Evolutionary conservation across 1,284 basidiomycete species (phyloP), one percentile per base, ranked within the genome.

Genomic region (Laetiporus sulphureus): DNA sequence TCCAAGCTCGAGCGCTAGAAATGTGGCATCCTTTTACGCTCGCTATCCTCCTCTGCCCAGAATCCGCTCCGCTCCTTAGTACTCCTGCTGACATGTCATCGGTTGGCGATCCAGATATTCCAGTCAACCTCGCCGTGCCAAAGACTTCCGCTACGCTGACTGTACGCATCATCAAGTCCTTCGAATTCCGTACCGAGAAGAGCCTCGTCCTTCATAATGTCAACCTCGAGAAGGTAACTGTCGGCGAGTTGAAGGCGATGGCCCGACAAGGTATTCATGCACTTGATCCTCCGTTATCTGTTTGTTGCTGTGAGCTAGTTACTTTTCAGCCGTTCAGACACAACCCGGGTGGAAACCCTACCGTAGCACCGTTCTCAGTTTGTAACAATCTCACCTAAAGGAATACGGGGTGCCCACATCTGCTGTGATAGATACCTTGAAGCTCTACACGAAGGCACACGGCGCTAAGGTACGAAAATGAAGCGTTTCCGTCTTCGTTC

Each of bases 151-250:
- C 88, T 15, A 88, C 87, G 6, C 69, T 95, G 46, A 95, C 92
- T n/a, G 62, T 98, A 32, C 82, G 95, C 24, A 76, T 98, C 50
- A 91, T 99, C 70, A 99, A 99, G 62, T 92, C 86, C 31, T 96
- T 99, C 61, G 83, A 85, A 57, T 98, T 80, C 61, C 79, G 95
- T 40, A 94, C 92, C 27, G 86, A 92, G 65, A 89, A 88, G 59
- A 85, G 80, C 55, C 75, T 97, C 48, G 83, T 99, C 25, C 71
- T 98, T 36, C 83, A 83, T 52, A 71, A 84, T 50, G 59, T 96
- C 52, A 83, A 99, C 60, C 76, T 96, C 44, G 82, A 85, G 50
- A 71, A 68, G 1, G 82, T 75, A 25, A 93, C 91, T 0, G 83
- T 93, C 6, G 79, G 76, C 2, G 65, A 76, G 48, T 71, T 99